Evolutionary conservation across 345 rosid species (phyloP).

Genomic region (Populus euphratica): DNA sequence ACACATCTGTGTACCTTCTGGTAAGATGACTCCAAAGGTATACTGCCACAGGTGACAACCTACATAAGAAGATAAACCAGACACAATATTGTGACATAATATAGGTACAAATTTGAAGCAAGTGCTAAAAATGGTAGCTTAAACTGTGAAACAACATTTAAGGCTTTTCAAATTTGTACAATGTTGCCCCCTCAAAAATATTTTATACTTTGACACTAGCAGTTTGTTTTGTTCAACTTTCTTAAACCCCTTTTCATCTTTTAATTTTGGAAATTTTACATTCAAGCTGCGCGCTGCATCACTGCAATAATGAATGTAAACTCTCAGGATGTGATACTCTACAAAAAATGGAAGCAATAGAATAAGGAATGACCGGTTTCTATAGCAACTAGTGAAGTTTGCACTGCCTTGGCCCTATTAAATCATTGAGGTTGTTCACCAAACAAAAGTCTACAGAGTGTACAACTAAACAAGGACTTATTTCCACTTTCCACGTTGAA

Average conservation of each 20-base stretch:
- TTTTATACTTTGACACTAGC: background rate
- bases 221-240: background rate
- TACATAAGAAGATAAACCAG: constrained; percentile 24
- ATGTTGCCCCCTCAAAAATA: too few species aligned
- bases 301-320: background rate
- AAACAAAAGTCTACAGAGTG: background rate
- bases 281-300: background rate
- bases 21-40: constrained; percentile 84
- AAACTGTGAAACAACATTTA: background rate
- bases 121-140: background rate
- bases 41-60: constrained; percentile 96
- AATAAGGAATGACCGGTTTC: background rate
- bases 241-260: background rate
- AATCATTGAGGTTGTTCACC: background rate
- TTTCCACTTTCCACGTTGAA: background rate
- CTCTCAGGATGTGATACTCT: background rate
- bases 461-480: background rate
- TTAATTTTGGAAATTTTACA: background rate
- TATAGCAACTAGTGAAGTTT: background rate
- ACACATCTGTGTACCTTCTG: constrained; percentile 77
- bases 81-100: background rate
- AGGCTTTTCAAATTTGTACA: too few species aligned
- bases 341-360: background rate
- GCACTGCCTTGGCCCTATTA: background rate
- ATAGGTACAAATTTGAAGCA: background rate